A percentile compares a stretch with the other conserved stretches of the same genome.
phyloP scores from a whole-genome alignment of 768 basidiomycete genomes.

The Leccinum subtestaceum region DNA sequence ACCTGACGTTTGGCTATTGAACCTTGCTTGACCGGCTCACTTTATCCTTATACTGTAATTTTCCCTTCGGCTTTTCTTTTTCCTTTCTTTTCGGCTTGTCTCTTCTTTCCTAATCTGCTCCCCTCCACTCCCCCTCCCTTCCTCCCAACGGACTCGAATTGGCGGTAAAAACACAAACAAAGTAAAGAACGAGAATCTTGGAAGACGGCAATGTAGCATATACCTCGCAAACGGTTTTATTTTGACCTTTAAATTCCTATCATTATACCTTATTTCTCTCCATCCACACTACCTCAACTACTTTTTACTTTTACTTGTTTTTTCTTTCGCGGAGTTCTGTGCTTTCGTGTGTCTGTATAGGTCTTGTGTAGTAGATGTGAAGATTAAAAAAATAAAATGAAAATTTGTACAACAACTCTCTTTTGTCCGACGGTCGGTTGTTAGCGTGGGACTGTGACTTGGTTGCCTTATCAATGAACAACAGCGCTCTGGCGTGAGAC shows the following conservation, averaged over 20 bases:
- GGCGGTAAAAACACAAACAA: slow-evolving; percentile 18
- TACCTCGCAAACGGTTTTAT: slow-evolving; percentile 8
- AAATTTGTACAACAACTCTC: slow-evolving; percentile 8
- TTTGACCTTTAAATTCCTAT: slow-evolving; percentile 16
- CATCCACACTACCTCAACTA: neutral
- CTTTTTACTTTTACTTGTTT: neutral
- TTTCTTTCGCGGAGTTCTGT: neutral
- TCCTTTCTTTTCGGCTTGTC: slow-evolving; percentile 15
- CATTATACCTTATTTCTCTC: slow-evolving; percentile 19
- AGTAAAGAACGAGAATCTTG: slow-evolving; percentile 4
- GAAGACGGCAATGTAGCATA: slow-evolving; percentile 24
- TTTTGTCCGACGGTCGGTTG: neutral
- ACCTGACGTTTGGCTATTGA: slow-evolving; percentile 37
- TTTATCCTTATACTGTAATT: slow-evolving; percentile 30
- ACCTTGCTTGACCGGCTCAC: slow-evolving; percentile 23
- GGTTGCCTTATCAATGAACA: neutral
- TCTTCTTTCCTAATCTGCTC: neutral
- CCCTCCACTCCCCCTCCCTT: neutral
- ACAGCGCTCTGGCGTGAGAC: neutral
- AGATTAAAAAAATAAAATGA: neutral
- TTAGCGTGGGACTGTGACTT: no score
- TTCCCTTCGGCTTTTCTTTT: slow-evolving; percentile 7
- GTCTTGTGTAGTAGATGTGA: slow-evolving; percentile 18
- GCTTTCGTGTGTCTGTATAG: neutral
- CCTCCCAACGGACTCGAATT: neutral